Conservation (phyloP, 1,284 basidiomycete genomes). For the Peniophora sp. region DNA sequence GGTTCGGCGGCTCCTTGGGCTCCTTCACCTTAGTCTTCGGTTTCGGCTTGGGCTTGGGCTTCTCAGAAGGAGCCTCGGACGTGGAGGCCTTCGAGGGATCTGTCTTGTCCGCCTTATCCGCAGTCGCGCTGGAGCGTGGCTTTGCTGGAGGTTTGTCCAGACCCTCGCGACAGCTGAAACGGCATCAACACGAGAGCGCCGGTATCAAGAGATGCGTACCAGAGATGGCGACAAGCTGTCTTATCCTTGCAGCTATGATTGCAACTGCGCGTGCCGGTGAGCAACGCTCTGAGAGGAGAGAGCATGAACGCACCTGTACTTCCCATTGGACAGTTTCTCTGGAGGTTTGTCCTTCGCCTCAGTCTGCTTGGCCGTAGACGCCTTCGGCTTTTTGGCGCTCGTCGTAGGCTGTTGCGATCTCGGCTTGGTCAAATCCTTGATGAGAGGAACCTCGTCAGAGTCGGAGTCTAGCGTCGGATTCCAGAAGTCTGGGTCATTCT, state of each 20-base stretch:
- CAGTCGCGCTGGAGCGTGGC: neutral
- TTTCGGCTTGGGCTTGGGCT: constrained; percentile 13
- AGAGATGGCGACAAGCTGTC: constrained; percentile 61
- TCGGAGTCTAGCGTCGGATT: constrained; percentile 37
- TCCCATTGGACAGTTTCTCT: constrained; percentile 37
- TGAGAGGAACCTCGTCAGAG: constrained; percentile 9
- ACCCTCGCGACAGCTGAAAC: constrained; percentile 62
- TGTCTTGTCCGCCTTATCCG: neutral
- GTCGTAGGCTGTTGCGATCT: neutral
- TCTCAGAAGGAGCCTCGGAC: too few relatives aligned
- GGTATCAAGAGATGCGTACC: constrained; percentile 33
- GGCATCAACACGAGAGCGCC: neutral
- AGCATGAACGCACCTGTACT: constrained; percentile 37
- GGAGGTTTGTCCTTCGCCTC: constrained; percentile 3
- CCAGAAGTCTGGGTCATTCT: constrained; percentile 62
- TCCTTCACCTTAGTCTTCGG: constrained; percentile 12
- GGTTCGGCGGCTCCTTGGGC: constrained; percentile 10
- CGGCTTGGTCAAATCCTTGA: constrained; percentile 24
- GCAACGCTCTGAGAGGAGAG: neutral
- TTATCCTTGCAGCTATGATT: constrained; percentile 79
- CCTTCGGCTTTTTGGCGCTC: neutral
- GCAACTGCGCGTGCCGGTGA: constrained; percentile 37
- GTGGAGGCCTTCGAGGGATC: neutral
- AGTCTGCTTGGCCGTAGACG: neutral
- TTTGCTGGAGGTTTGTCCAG: constrained; percentile 35